Evolutionary conservation across 2,329 filamentous ascomycete genomes (phyloP), one percentile per base, ranked within the genome.

Genomic region (Aspergillus nomiae): DNA sequence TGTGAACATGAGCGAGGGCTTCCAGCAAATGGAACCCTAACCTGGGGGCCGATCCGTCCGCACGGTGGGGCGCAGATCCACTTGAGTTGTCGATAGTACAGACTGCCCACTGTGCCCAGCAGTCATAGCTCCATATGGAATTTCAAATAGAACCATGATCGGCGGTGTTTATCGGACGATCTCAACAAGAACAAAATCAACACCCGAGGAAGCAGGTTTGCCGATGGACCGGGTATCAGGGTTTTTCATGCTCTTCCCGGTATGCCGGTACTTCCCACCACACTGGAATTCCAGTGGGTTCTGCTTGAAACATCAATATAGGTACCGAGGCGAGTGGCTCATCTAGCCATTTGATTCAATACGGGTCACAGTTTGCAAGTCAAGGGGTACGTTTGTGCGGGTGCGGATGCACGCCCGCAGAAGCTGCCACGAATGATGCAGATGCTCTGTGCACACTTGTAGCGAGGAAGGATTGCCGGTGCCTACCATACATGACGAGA

Each of bases 261-360:
- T 24, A 24, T 24, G 43, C n/a, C 10, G 21, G 43, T 46, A 21
- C 43, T 21, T 46, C 8, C n/a, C 43, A 21, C n/a, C 21, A 24
- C 21, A 24, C 21, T 24, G 21, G 21, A 24, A 24, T 2, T 1
- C 21, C 21, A 24, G 21, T 24, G 21, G 21, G 26, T 28, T 28
- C 26, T 28, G 16, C 24, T 11, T 48, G 0, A 8, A 3, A 16
- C 12, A 48, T 16, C 2, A 28, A 16, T 12, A 28, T 19, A 16
- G 8, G 0, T 8, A 48, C 0, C 3, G 2, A 5, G 24, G 14
- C 1, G 3, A 48, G 1, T 28, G 12, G 10, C 14, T 26, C 7
- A 3, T 16, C 16, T 21, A 46, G 14, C 4, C 0, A 7, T 28
- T 16, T 1, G 2, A 4, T 28, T 3, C 4, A 14, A 7, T 7